Conservation (phyloP, 441 rosid genomes). For the Bruguiera hainesii region DNA sequence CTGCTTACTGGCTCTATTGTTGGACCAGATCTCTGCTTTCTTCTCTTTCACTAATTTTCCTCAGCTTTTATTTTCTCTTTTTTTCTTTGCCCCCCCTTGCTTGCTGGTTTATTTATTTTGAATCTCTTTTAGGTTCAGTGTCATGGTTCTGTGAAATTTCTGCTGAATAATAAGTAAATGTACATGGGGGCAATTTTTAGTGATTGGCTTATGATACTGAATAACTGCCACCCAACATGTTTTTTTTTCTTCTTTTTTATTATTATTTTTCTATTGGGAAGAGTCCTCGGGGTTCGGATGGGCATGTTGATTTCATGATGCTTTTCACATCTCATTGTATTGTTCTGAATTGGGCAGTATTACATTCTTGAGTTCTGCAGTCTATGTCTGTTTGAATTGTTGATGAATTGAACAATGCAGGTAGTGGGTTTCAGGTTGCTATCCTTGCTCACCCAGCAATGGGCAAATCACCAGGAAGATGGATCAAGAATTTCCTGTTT, state of each 20-base stretch:
- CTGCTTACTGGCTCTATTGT: no score
- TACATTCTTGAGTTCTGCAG: neutral
- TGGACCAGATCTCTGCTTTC: constrained; percentile 1
- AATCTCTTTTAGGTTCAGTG: no score
- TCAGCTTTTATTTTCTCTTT: neutral
- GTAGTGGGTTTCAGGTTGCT: constrained; percentile 21
- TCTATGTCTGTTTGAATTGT: constrained; percentile 7
- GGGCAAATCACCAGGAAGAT: constrained; percentile 46
- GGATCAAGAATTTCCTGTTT: constrained; percentile 69
- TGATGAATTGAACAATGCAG: constrained; percentile 17
- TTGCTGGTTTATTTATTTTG: constrained; percentile 4
- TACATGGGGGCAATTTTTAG: no score
- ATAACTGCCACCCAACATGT: no score
- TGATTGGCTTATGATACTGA: no score
- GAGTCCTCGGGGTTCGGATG: no score
- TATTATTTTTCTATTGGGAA: no score
- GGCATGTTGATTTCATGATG: no score
- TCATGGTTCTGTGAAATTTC: no score
- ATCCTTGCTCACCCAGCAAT: constrained; percentile 33
- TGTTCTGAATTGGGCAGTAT: constrained; percentile 5
- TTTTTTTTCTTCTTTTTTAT: no score
- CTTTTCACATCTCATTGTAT: neutral
- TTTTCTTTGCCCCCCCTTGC: neutral
- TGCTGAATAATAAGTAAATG: no score
- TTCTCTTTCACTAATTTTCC: neutral